A percentile compares a stretch with the other conserved stretches of the same genome.
These are phyloP conservation scores for Tulasnella sp. DNA, from an alignment of 768 basidiomycete species.

Conservation along the genomic window DNA sequence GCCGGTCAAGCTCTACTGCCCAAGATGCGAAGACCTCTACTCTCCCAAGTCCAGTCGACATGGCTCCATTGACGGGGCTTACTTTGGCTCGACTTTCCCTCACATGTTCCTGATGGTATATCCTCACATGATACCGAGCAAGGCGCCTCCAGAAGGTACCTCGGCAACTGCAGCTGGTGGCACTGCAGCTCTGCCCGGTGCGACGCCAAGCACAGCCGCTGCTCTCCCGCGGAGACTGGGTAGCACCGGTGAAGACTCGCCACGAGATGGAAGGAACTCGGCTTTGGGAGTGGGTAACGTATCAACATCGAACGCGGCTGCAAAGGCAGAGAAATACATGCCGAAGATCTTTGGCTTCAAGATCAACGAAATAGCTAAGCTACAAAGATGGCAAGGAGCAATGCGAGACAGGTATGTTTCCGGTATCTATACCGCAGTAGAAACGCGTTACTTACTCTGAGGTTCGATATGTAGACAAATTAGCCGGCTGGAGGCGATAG, in stretches of 20 bases:
- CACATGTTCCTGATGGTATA: conserved; percentile 97
- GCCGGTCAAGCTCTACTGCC: conserved; percentile 97
- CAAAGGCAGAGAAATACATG: conserved; percentile 87
- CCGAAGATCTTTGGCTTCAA: conserved; percentile 98
- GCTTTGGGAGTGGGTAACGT: conserved; percentile 60
- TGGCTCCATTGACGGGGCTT: conserved; percentile 96
- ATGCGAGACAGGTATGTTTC: conserved; percentile 72
- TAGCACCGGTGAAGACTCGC: conserved; percentile 46
- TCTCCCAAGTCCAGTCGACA: conserved; percentile 96
- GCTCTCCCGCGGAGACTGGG: neutral
- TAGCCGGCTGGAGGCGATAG: conserved; percentile 28
- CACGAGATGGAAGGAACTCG: conserved; percentile 49
- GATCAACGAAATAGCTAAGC: conserved; percentile 85
- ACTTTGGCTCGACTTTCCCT: conserved; percentile 97
- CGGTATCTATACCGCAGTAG: neutral
- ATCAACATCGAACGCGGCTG: conserved; percentile 74
- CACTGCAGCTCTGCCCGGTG: conserved; percentile 27
- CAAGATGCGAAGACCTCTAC: conserved; percentile 97
- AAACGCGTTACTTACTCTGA: neutral
- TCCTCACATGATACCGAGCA: conserved; percentile 84
- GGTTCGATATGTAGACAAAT: conserved; percentile 12
- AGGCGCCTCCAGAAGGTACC: conserved; percentile 41
- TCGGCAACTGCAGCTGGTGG: conserved; percentile 19
- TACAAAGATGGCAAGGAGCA: conserved; percentile 95
- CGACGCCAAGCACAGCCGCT: conserved; percentile 34